phyloP scores from a whole-genome alignment of 139 green algal species.

The Pseudopediastrum boryanum region DNA sequence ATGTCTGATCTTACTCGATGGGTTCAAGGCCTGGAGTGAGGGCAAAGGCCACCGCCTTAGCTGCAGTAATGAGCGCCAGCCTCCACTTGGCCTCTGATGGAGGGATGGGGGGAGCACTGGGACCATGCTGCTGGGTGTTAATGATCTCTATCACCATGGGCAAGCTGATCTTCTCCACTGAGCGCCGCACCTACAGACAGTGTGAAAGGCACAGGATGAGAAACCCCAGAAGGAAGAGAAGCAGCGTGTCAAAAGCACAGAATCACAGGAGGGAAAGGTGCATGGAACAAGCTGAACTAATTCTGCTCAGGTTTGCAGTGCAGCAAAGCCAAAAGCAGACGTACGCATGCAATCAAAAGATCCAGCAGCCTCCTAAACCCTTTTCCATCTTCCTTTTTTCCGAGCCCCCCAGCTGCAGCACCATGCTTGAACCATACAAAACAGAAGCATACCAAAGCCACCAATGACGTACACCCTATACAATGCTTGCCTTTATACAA shows the following conservation, averaged over 20 bases:
- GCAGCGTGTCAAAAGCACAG: too few relatives aligned
- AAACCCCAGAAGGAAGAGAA: too few relatives aligned
- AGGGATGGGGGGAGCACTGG: constrained; percentile 43
- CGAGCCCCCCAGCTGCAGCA: too few relatives aligned
- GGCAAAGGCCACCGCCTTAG: constrained; percentile 62
- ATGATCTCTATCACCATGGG: constrained; percentile 62
- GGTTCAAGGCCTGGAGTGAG: constrained; percentile 60
- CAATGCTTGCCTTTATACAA: too few relatives aligned
- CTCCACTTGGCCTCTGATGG: constrained; percentile 53
- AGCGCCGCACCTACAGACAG: constrained; percentile 48
- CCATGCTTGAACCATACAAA: too few relatives aligned
- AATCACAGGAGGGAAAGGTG: too few relatives aligned
- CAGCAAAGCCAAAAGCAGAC: neutral
- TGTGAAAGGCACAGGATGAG: neutral
- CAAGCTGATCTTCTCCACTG: constrained; percentile 51
- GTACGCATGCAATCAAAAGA: neutral
- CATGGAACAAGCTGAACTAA: too few relatives aligned
- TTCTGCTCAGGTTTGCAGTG: neutral
- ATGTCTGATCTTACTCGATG: constrained; percentile 39
- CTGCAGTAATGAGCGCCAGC: constrained; percentile 49
- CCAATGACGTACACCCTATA: too few relatives aligned
- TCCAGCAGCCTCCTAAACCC: too few relatives aligned
- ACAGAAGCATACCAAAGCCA: too few relatives aligned
- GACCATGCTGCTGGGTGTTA: constrained; percentile 56
- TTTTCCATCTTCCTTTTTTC: too few relatives aligned